Conservation (phyloP, 495 filamentous ascomycete genomes). For the Neurospora sp. region DNA sequence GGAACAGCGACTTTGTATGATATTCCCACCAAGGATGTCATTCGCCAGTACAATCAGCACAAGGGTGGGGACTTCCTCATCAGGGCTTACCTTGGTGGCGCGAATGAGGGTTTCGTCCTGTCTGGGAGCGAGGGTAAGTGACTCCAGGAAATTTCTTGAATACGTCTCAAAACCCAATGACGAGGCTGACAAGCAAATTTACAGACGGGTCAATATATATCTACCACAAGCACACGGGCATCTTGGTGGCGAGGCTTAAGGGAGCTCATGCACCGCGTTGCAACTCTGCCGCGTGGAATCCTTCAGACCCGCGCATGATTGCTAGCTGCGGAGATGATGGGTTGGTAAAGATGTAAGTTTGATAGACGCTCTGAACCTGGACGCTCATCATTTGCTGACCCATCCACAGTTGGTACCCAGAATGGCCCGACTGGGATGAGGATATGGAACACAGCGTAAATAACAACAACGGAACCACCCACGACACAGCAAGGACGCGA, state of each 20-base stretch:
- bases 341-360: constrained; percentile 72
- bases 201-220: constrained; percentile 72
- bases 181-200: background rate
- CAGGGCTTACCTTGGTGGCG: constrained; percentile 74
- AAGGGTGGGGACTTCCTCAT: constrained; percentile 66
- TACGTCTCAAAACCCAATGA: background rate
- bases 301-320: constrained; percentile 71
- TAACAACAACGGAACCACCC: background rate
- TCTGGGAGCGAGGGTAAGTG: constrained; percentile 81
- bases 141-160: background rate
- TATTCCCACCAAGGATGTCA: constrained; percentile 58
- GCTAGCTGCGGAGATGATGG: constrained; percentile 85
- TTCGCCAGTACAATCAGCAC: constrained; percentile 65
- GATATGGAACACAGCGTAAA: background rate
- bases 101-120: constrained; percentile 80
- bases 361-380: background rate
- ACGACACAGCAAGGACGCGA: background rate
- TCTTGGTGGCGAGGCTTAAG: constrained; percentile 56
- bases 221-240: constrained; percentile 79
- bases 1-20: constrained; percentile 68
- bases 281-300: constrained; percentile 91
- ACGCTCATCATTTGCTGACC: background rate
- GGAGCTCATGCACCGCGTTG: constrained; percentile 68
- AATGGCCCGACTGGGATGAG: background rate
- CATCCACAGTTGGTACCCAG: background rate